These are phyloP conservation scores for Sporisorium reilianum DNA, from an alignment of 1,284 basidiomycete species.

Conservation along the genomic window DNA sequence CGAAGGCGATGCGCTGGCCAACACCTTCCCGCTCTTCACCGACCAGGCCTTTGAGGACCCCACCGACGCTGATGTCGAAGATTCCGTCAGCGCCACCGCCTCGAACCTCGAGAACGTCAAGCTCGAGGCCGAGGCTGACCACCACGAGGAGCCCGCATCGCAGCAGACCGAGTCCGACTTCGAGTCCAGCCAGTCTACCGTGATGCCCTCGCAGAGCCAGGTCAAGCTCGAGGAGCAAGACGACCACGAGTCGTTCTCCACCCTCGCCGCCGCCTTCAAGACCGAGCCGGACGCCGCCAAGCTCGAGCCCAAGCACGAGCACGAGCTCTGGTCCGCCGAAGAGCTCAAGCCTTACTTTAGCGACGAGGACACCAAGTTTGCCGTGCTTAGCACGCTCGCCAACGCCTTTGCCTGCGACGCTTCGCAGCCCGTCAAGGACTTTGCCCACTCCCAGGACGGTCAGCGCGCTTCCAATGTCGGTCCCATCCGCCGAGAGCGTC, in stretches of 20 bases:
- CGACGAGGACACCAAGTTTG: conserved; percentile 29
- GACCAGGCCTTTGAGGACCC: conserved; percentile 32
- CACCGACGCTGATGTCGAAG: conserved; percentile 14
- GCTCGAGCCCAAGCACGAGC: conserved; percentile 24
- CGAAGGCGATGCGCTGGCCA: conserved; percentile 29
- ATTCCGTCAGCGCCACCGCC: conserved; percentile 18
- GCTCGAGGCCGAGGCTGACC: conserved; percentile 19
- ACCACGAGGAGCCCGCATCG: conserved; percentile 35
- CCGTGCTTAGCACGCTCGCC: conserved; percentile 33
- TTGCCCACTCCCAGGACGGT: conserved; percentile 3
- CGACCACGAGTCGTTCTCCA: conserved; percentile 12
- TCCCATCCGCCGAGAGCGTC: conserved; percentile 40
- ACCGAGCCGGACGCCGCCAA: conserved; percentile 16
- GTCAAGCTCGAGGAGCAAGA: conserved; percentile 43
- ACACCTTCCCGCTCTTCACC: conserved; percentile 37
- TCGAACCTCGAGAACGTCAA: conserved; percentile 43
- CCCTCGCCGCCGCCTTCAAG: conserved; percentile 42
- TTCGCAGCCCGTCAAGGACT: conserved; percentile 21
- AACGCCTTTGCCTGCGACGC: conserved; percentile 25
- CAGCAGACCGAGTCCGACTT: conserved; percentile 21
- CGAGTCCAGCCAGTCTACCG: conserved; percentile 39
- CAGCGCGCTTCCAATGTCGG: conserved; percentile 32
- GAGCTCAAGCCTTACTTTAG: conserved; percentile 41
- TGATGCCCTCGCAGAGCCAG: conserved; percentile 28
- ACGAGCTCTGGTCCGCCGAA: conserved; percentile 20